A percentile compares a stretch with the other conserved stretches of the same genome.
Evolutionary conservation across 116 monocot genomes (phyloP).

Genomic region (Papilionanthe hybrid): DNA sequence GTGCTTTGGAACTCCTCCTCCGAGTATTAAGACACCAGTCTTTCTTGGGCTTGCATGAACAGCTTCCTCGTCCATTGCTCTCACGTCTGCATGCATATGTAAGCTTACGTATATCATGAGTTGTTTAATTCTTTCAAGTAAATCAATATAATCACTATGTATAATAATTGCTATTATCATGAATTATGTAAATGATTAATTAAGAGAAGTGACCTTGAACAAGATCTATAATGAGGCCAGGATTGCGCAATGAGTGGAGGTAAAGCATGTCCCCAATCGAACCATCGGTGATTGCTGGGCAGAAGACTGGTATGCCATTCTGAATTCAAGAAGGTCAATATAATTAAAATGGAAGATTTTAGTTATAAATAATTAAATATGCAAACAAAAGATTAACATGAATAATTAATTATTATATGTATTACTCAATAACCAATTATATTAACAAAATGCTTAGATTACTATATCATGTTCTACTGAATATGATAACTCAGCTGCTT

Average conservation of each 20-base stretch:
- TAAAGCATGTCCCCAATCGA: slow-evolving; percentile 93
- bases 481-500: too few species aligned
- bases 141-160: too few species aligned
- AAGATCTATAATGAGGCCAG: slow-evolving; percentile 82
- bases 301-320: slow-evolving; percentile 80
- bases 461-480: too few species aligned
- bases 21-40: slow-evolving; percentile 85
- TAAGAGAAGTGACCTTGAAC: slow-evolving; percentile 55
- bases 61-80: slow-evolving; percentile 81
- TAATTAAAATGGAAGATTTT: too few species aligned
- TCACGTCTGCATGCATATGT: slow-evolving; percentile 47
- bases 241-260: slow-evolving; percentile 68
- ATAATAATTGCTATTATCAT: too few species aligned
- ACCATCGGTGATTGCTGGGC: slow-evolving; percentile 89
- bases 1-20: slow-evolving; percentile 93
- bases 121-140: too few species aligned
- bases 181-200: not conserved
- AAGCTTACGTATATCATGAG: too few species aligned
- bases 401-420: too few species aligned
- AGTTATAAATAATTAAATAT: too few species aligned
- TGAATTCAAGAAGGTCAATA: not conserved
- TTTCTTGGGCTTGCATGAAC: slow-evolving; percentile 66
- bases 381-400: too few species aligned
- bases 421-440: too few species aligned
- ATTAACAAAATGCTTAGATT: too few species aligned